Evolutionary conservation across 192 early-diverging fungal genomes (phyloP).

Genomic region (Umbelopsis sp.): DNA sequence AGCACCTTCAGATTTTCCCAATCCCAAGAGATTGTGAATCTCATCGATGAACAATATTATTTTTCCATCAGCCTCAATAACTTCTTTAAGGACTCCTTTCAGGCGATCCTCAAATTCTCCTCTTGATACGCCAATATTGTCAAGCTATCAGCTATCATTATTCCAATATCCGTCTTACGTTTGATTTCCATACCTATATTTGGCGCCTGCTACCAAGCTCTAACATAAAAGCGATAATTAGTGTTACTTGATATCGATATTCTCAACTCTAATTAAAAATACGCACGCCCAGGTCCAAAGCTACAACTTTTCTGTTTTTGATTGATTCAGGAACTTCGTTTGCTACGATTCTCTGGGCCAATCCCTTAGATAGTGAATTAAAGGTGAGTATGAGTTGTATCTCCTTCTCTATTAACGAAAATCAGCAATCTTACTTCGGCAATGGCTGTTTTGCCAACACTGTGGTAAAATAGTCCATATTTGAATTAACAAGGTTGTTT

Average conservation of each 20-base stretch:
- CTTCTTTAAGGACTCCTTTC: slow-evolving; percentile 72
- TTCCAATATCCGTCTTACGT: neutral
- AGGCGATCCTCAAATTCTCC: slow-evolving; percentile 85
- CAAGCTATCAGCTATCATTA: neutral
- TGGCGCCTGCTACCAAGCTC: slow-evolving; percentile 70
- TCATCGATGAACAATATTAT: slow-evolving; percentile 84
- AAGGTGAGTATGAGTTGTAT: neutral
- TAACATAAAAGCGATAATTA: slow-evolving; percentile 24
- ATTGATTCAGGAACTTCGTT: slow-evolving; percentile 79
- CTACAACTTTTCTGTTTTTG: slow-evolving; percentile 71
- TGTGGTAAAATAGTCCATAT: neutral
- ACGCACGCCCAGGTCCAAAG: slow-evolving; percentile 68
- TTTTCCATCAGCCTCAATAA: slow-evolving; percentile 70
- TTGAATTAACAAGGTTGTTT: neutral
- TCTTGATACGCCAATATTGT: slow-evolving; percentile 22
- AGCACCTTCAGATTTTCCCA: slow-evolving; percentile 74
- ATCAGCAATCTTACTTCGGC: slow-evolving; percentile 51
- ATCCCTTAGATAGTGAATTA: slow-evolving; percentile 35
- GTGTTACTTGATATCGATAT: neutral
- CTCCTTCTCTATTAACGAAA: neutral
- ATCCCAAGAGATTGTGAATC: slow-evolving; percentile 73
- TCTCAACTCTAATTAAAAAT: neutral
- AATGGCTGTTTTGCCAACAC: slow-evolving; percentile 80
- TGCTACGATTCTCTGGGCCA: slow-evolving; percentile 77
- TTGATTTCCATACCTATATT: slow-evolving; percentile 53